Evolutionary conservation across 2,329 filamentous ascomycete species (phyloP).

Genomic region (Paracorniculantispora psalliotae): DNA sequence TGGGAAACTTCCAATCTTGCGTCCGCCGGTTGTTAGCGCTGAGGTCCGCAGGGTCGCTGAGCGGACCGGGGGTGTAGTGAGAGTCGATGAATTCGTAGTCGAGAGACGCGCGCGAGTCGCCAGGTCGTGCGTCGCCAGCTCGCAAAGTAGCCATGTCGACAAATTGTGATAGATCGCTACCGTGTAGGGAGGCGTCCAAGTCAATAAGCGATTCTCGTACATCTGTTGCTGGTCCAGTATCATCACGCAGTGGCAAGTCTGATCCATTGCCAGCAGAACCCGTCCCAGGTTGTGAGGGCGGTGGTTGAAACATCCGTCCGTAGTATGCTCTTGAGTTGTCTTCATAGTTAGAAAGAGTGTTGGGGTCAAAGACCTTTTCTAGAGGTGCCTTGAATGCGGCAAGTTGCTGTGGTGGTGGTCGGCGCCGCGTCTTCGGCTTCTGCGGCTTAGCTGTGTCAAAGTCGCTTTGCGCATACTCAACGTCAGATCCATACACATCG

Average conservation of each 20-base stretch:
- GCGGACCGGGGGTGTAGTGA: slow-evolving; percentile 43
- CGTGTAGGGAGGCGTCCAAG: slow-evolving; percentile 55
- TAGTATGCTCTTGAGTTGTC: slow-evolving; percentile 61
- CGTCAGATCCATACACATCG: slow-evolving; percentile 54
- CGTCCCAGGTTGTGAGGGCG: slow-evolving; percentile 21
- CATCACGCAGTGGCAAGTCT: slow-evolving; percentile 55
- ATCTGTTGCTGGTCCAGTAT: slow-evolving; percentile 43
- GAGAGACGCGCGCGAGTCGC: slow-evolving; percentile 40
- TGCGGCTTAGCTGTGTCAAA: slow-evolving; percentile 47
- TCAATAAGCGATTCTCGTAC: slow-evolving; percentile 62
- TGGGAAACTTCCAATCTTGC: slow-evolving; percentile 55
- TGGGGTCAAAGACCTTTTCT: slow-evolving; percentile 62
- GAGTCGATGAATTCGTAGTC: slow-evolving; percentile 45
- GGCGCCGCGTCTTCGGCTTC: slow-evolving; percentile 48
- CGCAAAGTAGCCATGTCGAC: slow-evolving; percentile 58
- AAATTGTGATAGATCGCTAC: slow-evolving; percentile 52
- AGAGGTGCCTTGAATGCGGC: slow-evolving; percentile 54
- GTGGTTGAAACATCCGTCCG: slow-evolving; percentile 37
- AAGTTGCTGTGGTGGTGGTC: slow-evolving; percentile 54
- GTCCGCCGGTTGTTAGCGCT: slow-evolving; percentile 44
- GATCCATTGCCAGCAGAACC: slow-evolving; percentile 30
- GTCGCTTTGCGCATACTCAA: slow-evolving; percentile 45
- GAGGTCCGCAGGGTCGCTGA: slow-evolving; percentile 54
- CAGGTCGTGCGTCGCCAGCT: slow-evolving; percentile 37
- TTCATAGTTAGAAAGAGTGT: slow-evolving; percentile 59